Conservation (phyloP, 805 yeast genomes). For the Yarrowia hollandica region DNA sequence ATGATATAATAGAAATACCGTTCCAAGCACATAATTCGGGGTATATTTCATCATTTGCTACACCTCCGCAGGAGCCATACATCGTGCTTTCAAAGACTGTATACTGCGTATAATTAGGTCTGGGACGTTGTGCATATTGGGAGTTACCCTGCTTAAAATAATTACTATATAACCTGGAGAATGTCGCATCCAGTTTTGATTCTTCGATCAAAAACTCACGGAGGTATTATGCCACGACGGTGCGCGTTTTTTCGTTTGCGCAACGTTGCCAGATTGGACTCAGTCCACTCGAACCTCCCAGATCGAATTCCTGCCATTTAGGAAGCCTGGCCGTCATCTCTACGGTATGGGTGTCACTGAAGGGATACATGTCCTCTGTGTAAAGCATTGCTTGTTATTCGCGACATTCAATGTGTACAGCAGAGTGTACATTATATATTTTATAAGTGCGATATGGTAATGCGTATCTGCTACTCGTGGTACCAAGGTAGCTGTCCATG, state of each 20-base stretch:
- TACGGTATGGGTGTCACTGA: conserved; percentile 29
- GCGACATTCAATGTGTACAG: neutral
- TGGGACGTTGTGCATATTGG: neutral
- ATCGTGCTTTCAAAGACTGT: too few species aligned
- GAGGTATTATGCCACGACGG: conserved; percentile 30
- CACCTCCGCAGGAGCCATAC: too few species aligned
- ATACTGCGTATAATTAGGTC: neutral
- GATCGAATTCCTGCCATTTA: conserved; percentile 27
- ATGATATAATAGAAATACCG: too few species aligned
- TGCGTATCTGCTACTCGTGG: too few species aligned
- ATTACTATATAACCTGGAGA: neutral
- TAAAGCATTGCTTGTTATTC: neutral
- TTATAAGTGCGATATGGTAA: too few species aligned
- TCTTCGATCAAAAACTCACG: conserved; percentile 29
- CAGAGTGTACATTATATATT: conserved; percentile 16
- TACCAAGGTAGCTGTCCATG: too few species aligned
- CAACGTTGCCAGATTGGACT: conserved; percentile 29
- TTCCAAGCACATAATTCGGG: too few species aligned
- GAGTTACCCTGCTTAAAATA: conserved; percentile 5
- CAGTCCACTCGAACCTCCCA: conserved; percentile 29
- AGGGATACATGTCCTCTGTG: conserved; percentile 25
- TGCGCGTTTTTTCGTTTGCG: conserved; percentile 18
- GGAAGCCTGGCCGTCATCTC: conserved; percentile 26
- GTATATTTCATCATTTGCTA: too few species aligned
- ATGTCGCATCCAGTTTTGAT: conserved; percentile 16